A percentile compares a stretch with the other conserved stretches of the same genome.
Conservation (phyloP, 163 green algal genomes). For the Chloromonas sp. region DNA sequence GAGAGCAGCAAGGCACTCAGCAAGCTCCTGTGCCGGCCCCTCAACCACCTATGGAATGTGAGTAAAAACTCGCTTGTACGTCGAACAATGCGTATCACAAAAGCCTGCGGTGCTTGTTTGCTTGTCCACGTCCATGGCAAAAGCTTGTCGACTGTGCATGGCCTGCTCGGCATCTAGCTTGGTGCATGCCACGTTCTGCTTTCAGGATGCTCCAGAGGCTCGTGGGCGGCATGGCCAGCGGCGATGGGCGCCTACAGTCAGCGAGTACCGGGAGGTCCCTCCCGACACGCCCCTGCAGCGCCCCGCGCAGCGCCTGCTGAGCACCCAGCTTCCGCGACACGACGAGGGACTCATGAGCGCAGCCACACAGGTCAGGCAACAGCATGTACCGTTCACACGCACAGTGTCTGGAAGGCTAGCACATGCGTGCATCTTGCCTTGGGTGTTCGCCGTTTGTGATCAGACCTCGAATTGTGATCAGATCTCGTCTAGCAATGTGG, state of each 20-base stretch:
- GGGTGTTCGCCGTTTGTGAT: neutral
- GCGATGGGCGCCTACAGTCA: conserved; percentile 48
- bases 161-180: too few species aligned
- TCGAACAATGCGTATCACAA: too few species aligned
- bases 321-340: conserved; percentile 30
- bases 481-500: too few species aligned
- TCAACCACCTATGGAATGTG: conserved; percentile 50
- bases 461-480: neutral
- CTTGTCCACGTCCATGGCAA: too few species aligned
- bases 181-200: neutral
- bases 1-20: conserved; percentile 37
- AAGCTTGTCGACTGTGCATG: too few species aligned
- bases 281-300: conserved; percentile 20
- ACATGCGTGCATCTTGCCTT: too few species aligned
- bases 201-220: conserved; percentile 27
- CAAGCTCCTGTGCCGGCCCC: conserved; percentile 37
- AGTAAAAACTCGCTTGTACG: neutral
- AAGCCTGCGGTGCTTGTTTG: too few species aligned
- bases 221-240: conserved; percentile 31
- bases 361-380: conserved; percentile 15
- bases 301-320: conserved; percentile 38
- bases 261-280: conserved; percentile 48
- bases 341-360: conserved; percentile 31
- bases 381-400: neutral
- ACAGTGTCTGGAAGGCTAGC: neutral